Evolutionary conservation across 2,329 filamentous ascomycete genomes (phyloP), one percentile per base, ranked within the genome.

Genomic region (Diplodia intermedia): DNA sequence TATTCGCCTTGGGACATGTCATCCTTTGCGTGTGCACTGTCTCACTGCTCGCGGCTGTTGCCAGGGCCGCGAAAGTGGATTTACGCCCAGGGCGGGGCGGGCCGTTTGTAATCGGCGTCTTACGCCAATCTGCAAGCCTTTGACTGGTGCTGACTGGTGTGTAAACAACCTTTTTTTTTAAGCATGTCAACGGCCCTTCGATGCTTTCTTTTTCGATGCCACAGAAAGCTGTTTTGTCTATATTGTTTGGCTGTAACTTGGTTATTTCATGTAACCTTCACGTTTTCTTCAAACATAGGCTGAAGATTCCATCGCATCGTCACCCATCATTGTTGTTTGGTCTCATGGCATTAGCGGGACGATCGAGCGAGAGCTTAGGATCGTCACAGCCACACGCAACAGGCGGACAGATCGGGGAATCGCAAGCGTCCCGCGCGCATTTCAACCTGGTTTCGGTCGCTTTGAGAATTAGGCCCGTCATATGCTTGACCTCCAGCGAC

Each of bases 51-150:
- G 23, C 23, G 36, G 20, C 36, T 38, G 54, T 36, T 36, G 18
- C 31, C 54, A 36, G 33, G 54, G 15, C 31, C n/a, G 54, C n/a
- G 9, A 56, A 15, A 14, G 20, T 47, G 36, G 18, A 29, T 26
- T 38, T 29, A 57, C n/a, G 54, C 57, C 57, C 23, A 50, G 57
- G 23, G 40, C 57, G 57, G 57, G 23, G 57, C 57, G 57, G 57
- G 57, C 57, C 57, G 57, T 2, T 62, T 40, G 57, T 33, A 50
- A 23, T 47, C 38, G 18, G 9, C 5, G 40, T 26, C 20, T 29
- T 29, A 18, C 31, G 36, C 18, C 54, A n/a, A 38, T 40, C 54
- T 47, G 43, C 43, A 38, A 56, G 54, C 54, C 7, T 20, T 56
- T 8, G 38, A 18, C 8, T 29, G 56, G 31, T 23, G 56, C 56